A percentile compares a stretch with the other conserved stretches of the same genome.
These are phyloP conservation scores for Davidsoniella neocaledoniae DNA, from an alignment of 2,329 filamentous ascomycete genomes.

Conservation along the genomic window DNA sequence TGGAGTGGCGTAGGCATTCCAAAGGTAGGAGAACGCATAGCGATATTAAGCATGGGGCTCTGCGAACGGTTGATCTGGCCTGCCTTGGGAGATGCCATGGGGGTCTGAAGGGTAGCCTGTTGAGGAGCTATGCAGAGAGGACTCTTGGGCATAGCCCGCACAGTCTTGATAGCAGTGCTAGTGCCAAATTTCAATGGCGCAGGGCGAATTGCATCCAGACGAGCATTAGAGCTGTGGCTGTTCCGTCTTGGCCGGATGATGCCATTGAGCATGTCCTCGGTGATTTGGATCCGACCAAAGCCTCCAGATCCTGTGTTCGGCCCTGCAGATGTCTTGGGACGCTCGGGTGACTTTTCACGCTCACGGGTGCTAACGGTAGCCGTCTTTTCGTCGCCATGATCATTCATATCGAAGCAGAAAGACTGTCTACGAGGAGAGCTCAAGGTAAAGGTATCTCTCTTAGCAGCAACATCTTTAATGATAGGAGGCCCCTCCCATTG, in stretches of 20 bases:
- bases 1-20: neutral
- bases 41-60: conserved; percentile 5
- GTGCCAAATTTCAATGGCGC: conserved; percentile 4
- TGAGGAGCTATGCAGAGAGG: conserved; percentile 6
- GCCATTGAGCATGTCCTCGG: no score
- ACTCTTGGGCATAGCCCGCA: conserved; percentile 7
- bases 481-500: conserved; percentile 22
- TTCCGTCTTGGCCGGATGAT: neutral
- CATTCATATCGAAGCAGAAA: conserved; percentile 28
- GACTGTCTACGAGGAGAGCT: conserved; percentile 29
- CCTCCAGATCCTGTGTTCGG: neutral
- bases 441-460: conserved; percentile 33
- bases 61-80: neutral
- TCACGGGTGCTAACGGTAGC: conserved; percentile 8
- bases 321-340: conserved; percentile 9
- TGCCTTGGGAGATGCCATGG: neutral
- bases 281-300: neutral
- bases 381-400: conserved; percentile 12
- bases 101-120: conserved; percentile 3
- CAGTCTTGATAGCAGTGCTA: neutral
- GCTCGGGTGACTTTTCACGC: conserved; percentile 2
- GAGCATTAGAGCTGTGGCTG: neutral
- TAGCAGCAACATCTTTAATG: conserved; percentile 31
- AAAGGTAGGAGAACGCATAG: conserved; percentile 8
- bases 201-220: conserved; percentile 8